phyloP scores from a whole-genome alignment of 2,329 filamentous ascomycete species.

The Fusarium dimerum region DNA sequence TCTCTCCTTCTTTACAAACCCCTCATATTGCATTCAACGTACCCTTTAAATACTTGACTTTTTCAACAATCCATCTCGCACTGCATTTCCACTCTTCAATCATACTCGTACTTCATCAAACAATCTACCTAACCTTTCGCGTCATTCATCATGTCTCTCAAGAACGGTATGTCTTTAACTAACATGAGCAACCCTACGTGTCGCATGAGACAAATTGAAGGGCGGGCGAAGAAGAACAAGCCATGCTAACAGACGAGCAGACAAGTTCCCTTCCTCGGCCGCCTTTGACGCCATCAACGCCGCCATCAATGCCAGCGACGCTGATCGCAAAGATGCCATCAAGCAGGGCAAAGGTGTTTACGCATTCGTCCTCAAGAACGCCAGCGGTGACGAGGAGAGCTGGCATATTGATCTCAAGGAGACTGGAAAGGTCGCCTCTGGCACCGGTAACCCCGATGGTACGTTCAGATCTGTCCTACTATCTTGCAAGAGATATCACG shows the following conservation, averaged over 20 bases:
- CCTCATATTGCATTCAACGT: not conserved
- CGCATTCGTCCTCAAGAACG: constrained; percentile 91
- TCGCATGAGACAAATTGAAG: not conserved
- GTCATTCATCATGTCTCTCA: constrained; percentile 64
- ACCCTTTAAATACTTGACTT: not conserved
- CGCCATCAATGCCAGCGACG: constrained; percentile 67
- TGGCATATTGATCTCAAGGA: constrained; percentile 98
- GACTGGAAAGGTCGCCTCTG: constrained; percentile 78
- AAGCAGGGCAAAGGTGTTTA: constrained; percentile 87
- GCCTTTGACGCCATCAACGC: constrained; percentile 88
- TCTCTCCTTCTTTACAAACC: not conserved
- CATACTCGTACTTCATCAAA: not conserved
- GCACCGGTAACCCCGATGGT: constrained; percentile 83
- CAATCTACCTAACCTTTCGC: not conserved
- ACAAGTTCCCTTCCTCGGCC: constrained; percentile 83
- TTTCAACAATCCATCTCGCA: no score
- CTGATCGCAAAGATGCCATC: constrained; percentile 82
- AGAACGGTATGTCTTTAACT: constrained; percentile 59
- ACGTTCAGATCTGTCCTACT: constrained; percentile 33
- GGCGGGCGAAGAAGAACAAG: not conserved
- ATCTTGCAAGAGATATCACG: not conserved
- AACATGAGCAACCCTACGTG: not conserved
- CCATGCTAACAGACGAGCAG: constrained; percentile 42
- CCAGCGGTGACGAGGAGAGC: constrained; percentile 72
- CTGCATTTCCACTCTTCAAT: no score